Evolutionary conservation across 331 rosid genomes (phyloP), one percentile per base, ranked within the genome.

Genomic region (Stylosanthes scabra): DNA sequence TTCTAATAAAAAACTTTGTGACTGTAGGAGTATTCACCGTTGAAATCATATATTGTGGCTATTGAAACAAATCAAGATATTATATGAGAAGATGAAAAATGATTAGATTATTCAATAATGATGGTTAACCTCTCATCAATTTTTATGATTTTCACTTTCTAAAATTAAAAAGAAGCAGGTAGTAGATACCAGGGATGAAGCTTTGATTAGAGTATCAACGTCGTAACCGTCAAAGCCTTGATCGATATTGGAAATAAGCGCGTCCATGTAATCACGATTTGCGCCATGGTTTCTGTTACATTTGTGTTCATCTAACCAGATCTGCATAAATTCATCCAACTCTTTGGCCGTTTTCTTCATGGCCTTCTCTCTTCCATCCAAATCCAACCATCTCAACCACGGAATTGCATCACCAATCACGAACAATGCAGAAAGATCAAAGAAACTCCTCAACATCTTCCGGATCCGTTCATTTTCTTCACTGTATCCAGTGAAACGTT

Each of bases 311-410:
- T 84, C 72, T 5, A 82, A 11, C 84, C 85, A 80, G 5, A 39
- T 11, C 2, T 34, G 31, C 40, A 25, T 13, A 1, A 68, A 20
- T 0, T 28, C 11, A 20, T 91, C 88, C 0, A 91, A 13, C 58
- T 76, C 79, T 11, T 56, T 78, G 0, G 81, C 79, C 0, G 68
- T 71, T 44, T 62, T 82, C 66, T 78, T 86, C 92, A 88, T 88
- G 1, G 75, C 71, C 61, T 63, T 82, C 81, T 83, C 85, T 49
- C 55, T 3, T 0, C 92, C 97, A 0, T 87, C 95, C 69, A 87
- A 68, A 63, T 91, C 97, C 58, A 91, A 74, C 89, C 91, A 87
- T 31, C 89, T 74, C 67, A 87, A 20, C 25, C 25, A 20, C 0
- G 97, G 88, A 28, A 87, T 4, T 0, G 83, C 85, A 46, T 88